These are phyloP conservation scores for Penicillium carneum DNA, from an alignment of 2,329 filamentous ascomycete species.

Conservation along the genomic window DNA sequence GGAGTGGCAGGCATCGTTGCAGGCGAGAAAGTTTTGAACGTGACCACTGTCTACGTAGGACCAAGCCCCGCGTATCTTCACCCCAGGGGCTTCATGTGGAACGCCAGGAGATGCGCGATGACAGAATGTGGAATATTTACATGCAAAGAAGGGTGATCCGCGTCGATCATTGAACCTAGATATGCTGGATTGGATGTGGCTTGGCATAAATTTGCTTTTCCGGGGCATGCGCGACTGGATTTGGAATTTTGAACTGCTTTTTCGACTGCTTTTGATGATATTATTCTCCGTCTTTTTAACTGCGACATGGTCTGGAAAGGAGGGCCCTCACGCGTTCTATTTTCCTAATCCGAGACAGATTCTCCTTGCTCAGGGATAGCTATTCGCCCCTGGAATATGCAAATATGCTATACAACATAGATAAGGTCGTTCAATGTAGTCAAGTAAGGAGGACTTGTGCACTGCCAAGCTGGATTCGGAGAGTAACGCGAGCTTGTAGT, in stretches of 20 bases:
- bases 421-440: not conserved
- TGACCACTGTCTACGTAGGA: slow-evolving; percentile 30
- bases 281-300: not conserved
- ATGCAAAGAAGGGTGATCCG: slow-evolving; percentile 30
- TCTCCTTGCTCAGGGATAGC: slow-evolving; percentile 15
- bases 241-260: not conserved
- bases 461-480: not conserved
- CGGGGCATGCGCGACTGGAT: slow-evolving; percentile 5
- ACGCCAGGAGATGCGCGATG: slow-evolving; percentile 37
- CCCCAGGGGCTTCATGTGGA: slow-evolving; percentile 36
- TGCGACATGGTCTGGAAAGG: not conserved
- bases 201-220: slow-evolving; percentile 27
- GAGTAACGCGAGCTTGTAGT: not conserved
- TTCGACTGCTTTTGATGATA: not conserved
- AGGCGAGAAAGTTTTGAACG: slow-evolving; percentile 28
- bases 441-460: slow-evolving; percentile 15
- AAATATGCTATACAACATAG: not conserved
- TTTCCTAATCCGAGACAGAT: slow-evolving; percentile 10
- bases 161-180: slow-evolving; percentile 39
- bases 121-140: slow-evolving; percentile 39
- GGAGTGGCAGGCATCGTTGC: slow-evolving; percentile 27
- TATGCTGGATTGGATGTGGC: slow-evolving; percentile 23
- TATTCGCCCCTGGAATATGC: slow-evolving; percentile 10
- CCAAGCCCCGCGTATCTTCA: slow-evolving; percentile 37
- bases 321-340: slow-evolving; percentile 1